Conservation (phyloP, 176 grass and related monocot genomes). For the Thinopyrum elongatum region DNA sequence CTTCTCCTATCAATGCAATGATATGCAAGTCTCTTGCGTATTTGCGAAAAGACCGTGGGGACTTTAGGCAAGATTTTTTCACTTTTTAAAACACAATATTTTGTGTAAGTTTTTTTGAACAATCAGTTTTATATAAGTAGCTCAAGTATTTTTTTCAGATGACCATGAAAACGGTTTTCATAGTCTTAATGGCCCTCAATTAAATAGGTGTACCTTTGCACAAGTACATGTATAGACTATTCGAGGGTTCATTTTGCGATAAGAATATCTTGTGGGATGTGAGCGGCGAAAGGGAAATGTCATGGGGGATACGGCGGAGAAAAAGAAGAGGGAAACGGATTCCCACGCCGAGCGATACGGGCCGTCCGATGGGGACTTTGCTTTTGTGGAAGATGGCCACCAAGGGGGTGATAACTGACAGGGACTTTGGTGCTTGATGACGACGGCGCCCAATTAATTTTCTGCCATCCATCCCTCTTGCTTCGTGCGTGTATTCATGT, state of each 20-base stretch:
- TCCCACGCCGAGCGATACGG: constrained; percentile 36
- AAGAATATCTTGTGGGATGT: background rate
- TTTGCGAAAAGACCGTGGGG: too few species aligned
- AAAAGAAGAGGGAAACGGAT: constrained; percentile 37
- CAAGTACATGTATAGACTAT: background rate
- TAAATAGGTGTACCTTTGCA: too few species aligned
- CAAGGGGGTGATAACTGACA: background rate
- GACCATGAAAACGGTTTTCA: background rate
- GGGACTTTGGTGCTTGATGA: constrained; percentile 44
- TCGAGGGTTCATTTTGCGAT: background rate
- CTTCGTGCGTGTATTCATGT: background rate
- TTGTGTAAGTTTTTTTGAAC: too few species aligned
- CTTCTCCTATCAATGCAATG: too few species aligned
- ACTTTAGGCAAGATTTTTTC: too few species aligned
- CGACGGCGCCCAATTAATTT: background rate
- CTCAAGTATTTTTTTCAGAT: background rate
- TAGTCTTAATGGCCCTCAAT: too few species aligned
- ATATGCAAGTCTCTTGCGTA: too few species aligned
- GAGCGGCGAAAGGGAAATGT: background rate
- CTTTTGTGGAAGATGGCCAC: constrained; percentile 33
- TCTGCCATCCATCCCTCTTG: background rate
- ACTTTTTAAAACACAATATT: too few species aligned
- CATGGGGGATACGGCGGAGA: background rate
- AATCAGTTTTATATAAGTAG: background rate
- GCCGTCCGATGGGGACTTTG: constrained; percentile 37